Percentiles rank a stretch among this genome's conserved stretches.
These are phyloP conservation scores for Citrullus colocynthis DNA, from an alignment of 306 rosid genomes.

Conservation along the genomic window DNA sequence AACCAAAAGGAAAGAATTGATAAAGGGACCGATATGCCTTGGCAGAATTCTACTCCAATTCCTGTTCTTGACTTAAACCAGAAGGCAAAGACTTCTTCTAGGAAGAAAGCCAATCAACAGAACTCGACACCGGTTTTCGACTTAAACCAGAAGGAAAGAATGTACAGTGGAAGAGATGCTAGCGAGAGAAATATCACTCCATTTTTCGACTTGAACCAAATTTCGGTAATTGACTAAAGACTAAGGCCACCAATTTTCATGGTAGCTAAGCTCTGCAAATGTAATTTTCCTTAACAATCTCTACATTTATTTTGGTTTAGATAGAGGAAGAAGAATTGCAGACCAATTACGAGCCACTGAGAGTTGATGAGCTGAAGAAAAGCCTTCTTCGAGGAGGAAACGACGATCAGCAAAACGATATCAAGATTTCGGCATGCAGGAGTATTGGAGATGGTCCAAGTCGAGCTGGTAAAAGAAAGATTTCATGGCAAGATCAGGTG, in stretches of 20 bases:
- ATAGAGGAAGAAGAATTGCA: conserved; percentile 79
- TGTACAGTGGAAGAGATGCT: conserved; percentile 45
- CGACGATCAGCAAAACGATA: conserved; percentile 53
- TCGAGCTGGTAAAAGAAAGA: conserved; percentile 82
- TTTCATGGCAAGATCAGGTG: conserved; percentile 96
- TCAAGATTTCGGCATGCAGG: conserved; percentile 64
- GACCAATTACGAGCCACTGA: conserved; percentile 32
- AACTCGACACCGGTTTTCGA: conserved; percentile 30
- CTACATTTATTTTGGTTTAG: conserved; percentile 21
- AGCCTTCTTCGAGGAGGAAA: conserved; percentile 35
- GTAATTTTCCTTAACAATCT: background rate
- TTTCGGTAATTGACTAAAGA: conserved; percentile 47
- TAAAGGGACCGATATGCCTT: conserved; percentile 20
- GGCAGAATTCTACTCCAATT: conserved; percentile 29
- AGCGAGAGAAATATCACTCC: conserved; percentile 40
- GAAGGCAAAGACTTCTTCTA: conserved; percentile 32
- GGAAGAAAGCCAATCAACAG: conserved; percentile 34
- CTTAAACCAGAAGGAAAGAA: conserved; percentile 48
- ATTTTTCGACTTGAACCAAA: conserved; percentile 82
- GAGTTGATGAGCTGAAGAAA: conserved; percentile 56
- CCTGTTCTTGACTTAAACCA: conserved; percentile 49
- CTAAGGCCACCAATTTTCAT: background rate
- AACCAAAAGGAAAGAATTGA: conserved; percentile 39
- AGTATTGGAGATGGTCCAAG: conserved; percentile 54
- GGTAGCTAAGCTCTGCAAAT: conserved; percentile 5